phyloP scores from a whole-genome alignment of 148 eudicot species.

The Camellia sinensis region DNA sequence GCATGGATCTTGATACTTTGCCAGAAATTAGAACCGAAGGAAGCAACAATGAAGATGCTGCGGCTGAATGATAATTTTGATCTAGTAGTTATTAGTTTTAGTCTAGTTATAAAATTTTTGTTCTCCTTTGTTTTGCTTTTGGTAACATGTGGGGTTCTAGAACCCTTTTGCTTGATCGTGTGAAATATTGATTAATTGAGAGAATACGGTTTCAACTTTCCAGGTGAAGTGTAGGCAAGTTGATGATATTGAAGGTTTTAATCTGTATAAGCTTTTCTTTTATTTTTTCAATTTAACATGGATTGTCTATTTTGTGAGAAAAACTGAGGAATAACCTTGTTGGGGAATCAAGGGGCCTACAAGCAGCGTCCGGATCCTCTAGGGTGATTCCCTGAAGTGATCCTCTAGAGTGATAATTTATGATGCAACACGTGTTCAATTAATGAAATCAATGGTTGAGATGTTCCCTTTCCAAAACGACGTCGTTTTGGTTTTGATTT shows the following conservation, averaged over 20 bases:
- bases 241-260: neutral
- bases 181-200: slow-evolving; percentile 16
- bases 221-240: slow-evolving; percentile 15
- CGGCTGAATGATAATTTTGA: slow-evolving; percentile 42
- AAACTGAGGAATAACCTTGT: no score
- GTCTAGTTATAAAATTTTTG: slow-evolving; percentile 11
- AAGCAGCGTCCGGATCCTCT: no score
- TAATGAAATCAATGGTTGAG: no score
- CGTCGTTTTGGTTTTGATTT: no score
- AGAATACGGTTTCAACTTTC: slow-evolving; percentile 14
- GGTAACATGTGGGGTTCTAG: slow-evolving; percentile 10
- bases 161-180: slow-evolving; percentile 10
- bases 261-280: no score
- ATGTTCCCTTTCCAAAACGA: no score
- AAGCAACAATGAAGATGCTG: slow-evolving; percentile 43
- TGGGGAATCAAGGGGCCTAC: no score
- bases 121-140: neutral
- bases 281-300: no score
- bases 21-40: slow-evolving; percentile 66
- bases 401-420: no score
- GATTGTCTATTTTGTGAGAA: no score
- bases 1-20: slow-evolving; percentile 48
- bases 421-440: no score
- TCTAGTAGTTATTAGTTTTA: neutral
- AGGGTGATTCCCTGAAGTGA: no score